Base-by-base conservation (phyloP, 1,139 yeast genomes). In the Suhomyces anneliseae region DNA sequence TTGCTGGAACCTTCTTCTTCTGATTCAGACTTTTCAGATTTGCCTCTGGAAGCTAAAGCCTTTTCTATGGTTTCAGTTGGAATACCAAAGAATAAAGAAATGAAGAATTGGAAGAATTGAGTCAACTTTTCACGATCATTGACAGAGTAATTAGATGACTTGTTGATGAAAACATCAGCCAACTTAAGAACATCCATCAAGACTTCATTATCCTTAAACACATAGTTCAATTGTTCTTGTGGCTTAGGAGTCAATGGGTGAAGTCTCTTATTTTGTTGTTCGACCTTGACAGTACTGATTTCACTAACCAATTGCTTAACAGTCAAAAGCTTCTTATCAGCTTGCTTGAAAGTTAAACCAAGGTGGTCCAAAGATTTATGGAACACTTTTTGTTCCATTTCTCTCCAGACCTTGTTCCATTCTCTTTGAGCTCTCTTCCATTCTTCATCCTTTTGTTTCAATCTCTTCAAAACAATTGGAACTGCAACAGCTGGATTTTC, bases 361-460 rank as follows among this genome's bases (percentile, higher is more conserved):
- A 92, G 76, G 65, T 95, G 99, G 64, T 93, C 99, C 57, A 93
- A 76, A 4, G 97, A 88, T 68, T 93, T 95, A 74, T 83, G 89
- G 65, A 87, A 92, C 0, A 90, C 96, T 61, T 90, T 92, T 62
- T 90, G 97, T 64, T 95, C 99, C 72, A 95, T 84, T 68, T 93
- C 99, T 61, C 99, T 83, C 99, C 99, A 93, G 27, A 92, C 96
- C 65, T 93, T 93, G 68, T 93, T 93, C 99, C 99, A 93, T 66
- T 95, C 99, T 58, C 99, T 82, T 61, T 93, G 99, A 1, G 97
- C 93, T 54, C 97, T 83, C 66, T 92, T 89, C 99, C 99, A 93
- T 68, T 93, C 99, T 69, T 93, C 98, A 65, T 95, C 99, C 69
- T 93, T 93, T 69, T 93, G 98, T 68, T 93, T 93, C 66, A 93